Base-by-base conservation (phyloP, 192 early-diverging fungal species). In the Rhizophagus prolifer region DNA sequence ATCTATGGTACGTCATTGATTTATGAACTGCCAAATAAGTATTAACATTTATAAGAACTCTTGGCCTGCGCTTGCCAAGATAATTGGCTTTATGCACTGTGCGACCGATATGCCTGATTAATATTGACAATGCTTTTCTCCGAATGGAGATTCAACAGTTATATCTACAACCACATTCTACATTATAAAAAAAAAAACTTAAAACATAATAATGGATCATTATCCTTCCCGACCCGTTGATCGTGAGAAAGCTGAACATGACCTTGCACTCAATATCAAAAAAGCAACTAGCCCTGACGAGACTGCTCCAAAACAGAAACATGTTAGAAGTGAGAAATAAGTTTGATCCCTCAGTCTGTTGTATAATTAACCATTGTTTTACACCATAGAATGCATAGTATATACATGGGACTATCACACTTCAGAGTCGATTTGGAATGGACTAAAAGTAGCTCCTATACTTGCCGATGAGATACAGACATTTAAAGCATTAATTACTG, bases 231-330 rank as follows among this genome's bases (percentile, higher is more conserved):
- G 92, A 70, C 79, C 87, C 31, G 84, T 86, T 44, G 87, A 88
- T 83, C 82, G 87, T 38, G 88, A 87, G 74, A 94, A 92, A 86
- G 92, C 91, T 64, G 96, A 98, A 78, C 83, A 92, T 60, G 94
- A 97, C 61, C 88, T 98, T 34, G 87, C 92, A 65, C 87, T 86
- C n/a, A 90, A 92, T 79, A 95, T 97, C 72, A 93, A 92, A 77
- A 99, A 99, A 83, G 97, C 96, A 19, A 91, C 94, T 12, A 91
- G 90, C 64, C 74, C 85, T 44, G 96, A 97, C 44, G 97, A 99
- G 80, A 90, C 92, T 26, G 93, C 97, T 3, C 97, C 97, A 72
- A 99, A 99, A 82, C 96, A 96, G 82, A 99, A 98, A 86, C 97
- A 99, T 85, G 96, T 97, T 41, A 84, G 90, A 85, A 86, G 89